These are phyloP conservation scores for Setaria viridis DNA, from an alignment of 202 grass and related monocot genomes.

Conservation along the genomic window DNA sequence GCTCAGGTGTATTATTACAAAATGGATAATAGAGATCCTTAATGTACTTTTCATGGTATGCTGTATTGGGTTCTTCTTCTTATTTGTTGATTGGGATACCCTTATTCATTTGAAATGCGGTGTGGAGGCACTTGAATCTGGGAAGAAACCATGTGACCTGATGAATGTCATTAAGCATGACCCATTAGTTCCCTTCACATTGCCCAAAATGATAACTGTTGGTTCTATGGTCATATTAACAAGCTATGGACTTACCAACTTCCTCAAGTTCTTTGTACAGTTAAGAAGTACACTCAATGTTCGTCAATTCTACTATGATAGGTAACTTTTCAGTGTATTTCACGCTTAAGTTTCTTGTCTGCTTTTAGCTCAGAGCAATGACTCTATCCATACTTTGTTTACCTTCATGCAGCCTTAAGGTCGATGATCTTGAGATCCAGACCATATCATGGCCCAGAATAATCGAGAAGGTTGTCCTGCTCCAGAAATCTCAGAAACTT, in stretches of 20 bases:
- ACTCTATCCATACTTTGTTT: constrained; percentile 42
- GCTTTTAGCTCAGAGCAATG: constrained; percentile 19
- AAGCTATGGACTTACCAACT: constrained; percentile 91
- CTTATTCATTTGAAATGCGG: constrained; percentile 79
- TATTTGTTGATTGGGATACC: constrained; percentile 92
- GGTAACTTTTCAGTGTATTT: constrained; percentile 55
- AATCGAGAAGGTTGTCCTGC: constrained; percentile 84
- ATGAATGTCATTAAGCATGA: constrained; percentile 78
- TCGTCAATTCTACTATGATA: constrained; percentile 86
- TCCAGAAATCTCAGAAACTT: constrained; percentile 78
- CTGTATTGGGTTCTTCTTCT: constrained; percentile 94
- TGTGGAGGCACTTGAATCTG: constrained; percentile 87
- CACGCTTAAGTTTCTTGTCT: neutral
- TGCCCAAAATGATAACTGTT: constrained; percentile 86
- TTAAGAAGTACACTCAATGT: constrained; percentile 77
- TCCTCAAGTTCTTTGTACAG: constrained; percentile 96
- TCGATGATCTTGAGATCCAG: constrained; percentile 92
- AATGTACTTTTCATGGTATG: constrained; percentile 92
- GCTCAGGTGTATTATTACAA: constrained; percentile 85
- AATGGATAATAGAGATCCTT: constrained; percentile 91
- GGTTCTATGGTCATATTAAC: constrained; percentile 90
- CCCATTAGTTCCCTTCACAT: constrained; percentile 83
- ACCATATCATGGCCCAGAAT: constrained; percentile 94
- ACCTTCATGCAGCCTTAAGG: constrained; percentile 69
- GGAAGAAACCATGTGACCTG: constrained; percentile 90